phyloP scores from a whole-genome alignment of 495 filamentous ascomycete genomes.

The Xylaria flabelliformis region DNA sequence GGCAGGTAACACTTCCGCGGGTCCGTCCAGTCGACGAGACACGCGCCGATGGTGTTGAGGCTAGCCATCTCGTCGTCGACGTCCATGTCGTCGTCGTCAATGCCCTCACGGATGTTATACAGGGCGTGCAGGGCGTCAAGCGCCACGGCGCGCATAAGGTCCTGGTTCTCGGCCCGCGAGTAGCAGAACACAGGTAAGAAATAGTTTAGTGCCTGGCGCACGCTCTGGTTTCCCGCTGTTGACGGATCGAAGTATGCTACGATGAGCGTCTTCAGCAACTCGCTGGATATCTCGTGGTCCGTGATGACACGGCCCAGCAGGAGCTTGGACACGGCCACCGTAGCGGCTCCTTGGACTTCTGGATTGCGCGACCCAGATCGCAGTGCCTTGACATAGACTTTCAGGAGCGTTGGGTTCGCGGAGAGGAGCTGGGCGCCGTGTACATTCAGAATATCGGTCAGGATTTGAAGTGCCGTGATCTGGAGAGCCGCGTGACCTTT shows the following conservation, averaged over 20 bases:
- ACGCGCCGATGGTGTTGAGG: slow-evolving; percentile 73
- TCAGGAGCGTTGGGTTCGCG: slow-evolving; percentile 67
- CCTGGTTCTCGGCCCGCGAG: slow-evolving; percentile 77
- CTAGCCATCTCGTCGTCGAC: slow-evolving; percentile 83
- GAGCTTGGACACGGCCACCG: slow-evolving; percentile 82
- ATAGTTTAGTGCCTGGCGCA: slow-evolving; percentile 89
- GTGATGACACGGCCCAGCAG: slow-evolving; percentile 74
- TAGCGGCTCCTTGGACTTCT: slow-evolving; percentile 81
- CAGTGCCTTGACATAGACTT: slow-evolving; percentile 78
- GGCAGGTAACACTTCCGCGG: slow-evolving; percentile 82
- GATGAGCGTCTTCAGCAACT: slow-evolving; percentile 82
- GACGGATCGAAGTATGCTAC: slow-evolving; percentile 90
- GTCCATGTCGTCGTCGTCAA: slow-evolving; percentile 80
- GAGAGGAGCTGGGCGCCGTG: slow-evolving; percentile 78
- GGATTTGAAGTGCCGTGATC: slow-evolving; percentile 85
- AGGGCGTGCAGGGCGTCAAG: slow-evolving; percentile 71
- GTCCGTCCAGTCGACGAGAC: slow-evolving; percentile 95
- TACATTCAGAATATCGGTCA: slow-evolving; percentile 90
- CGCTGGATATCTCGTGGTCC: slow-evolving; percentile 61
- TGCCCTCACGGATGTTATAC: slow-evolving; percentile 68
- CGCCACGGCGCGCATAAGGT: slow-evolving; percentile 74
- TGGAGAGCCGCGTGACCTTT: slow-evolving; percentile 91
- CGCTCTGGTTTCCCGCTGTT: slow-evolving; percentile 80
- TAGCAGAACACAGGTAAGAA: slow-evolving; percentile 97
- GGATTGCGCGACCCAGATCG: slow-evolving; percentile 69